Percentiles rank a stretch among this genome's conserved stretches.
Conservation (phyloP, 768 basidiomycete genomes). For the Tephrocybe sp. region DNA sequence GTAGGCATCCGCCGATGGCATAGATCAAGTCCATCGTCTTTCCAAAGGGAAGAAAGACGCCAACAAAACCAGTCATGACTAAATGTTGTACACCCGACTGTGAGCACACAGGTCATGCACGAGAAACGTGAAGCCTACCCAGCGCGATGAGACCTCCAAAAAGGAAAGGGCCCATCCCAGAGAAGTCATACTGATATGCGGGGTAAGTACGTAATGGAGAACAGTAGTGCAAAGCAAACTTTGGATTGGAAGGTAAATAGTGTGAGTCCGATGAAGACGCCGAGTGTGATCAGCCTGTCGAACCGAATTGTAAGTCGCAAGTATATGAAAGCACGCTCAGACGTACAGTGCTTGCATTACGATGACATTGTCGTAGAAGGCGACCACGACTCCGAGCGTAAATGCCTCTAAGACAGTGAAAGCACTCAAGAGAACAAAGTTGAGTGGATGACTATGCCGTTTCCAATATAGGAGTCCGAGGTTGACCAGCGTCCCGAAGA, state of each 20-base stretch:
- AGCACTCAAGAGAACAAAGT: constrained; percentile 78
- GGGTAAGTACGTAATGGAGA: constrained; percentile 1
- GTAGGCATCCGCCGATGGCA: constrained; percentile 72
- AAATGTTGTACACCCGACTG: constrained; percentile 6
- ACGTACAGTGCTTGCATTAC: constrained; percentile 86
- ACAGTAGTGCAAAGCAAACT: constrained; percentile 36
- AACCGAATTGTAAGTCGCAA: constrained; percentile 15
- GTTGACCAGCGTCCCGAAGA: constrained; percentile 77
- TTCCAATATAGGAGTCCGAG: constrained; percentile 89
- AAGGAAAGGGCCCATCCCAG: constrained; percentile 87
- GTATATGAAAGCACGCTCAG: background rate
- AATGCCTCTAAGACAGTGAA: constrained; percentile 94
- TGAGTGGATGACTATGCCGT: constrained; percentile 86
- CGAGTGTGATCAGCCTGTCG: constrained; percentile 77
- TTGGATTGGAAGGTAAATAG: constrained; percentile 95
- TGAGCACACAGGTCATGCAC: background rate
- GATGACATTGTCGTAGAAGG: constrained; percentile 68
- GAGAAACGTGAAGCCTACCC: constrained; percentile 38
- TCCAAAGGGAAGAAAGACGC: constrained; percentile 84
- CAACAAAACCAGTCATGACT: constrained; percentile 83
- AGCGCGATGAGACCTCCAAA: constrained; percentile 84
- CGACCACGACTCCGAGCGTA: constrained; percentile 83
- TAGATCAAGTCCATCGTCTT: constrained; percentile 80
- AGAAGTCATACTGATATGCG: constrained; percentile 88
- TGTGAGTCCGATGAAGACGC: constrained; percentile 92